Conservation (phyloP, 1,284 basidiomycete genomes). For the Cryptococcus amylolentus region DNA sequence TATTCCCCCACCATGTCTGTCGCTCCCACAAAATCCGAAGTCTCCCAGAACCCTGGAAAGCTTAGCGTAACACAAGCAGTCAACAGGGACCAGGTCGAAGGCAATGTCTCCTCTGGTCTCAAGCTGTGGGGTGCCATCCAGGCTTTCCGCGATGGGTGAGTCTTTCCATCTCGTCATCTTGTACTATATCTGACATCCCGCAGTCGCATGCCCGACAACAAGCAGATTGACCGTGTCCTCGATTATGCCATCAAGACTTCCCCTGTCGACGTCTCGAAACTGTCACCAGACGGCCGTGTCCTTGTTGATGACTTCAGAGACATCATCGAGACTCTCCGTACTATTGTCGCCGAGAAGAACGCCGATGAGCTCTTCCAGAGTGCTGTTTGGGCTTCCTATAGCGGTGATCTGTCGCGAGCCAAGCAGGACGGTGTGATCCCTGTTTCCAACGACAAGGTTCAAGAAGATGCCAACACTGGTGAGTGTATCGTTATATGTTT, state of each 20-base stretch:
- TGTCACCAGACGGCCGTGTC: conserved; percentile 71
- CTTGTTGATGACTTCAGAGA: conserved; percentile 63
- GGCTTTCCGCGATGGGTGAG: conserved; percentile 67
- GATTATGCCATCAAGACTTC: conserved; percentile 65
- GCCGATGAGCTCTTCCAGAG: conserved; percentile 83
- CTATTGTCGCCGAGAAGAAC: conserved; percentile 77
- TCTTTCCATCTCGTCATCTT: background rate
- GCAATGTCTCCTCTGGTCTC: conserved; percentile 51
- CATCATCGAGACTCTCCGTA: conserved; percentile 51
- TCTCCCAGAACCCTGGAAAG: conserved; percentile 39
- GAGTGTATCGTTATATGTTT: conserved; percentile 8
- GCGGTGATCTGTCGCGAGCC: conserved; percentile 54
- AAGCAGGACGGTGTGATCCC: conserved; percentile 54
- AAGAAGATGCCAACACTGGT: conserved; percentile 63
- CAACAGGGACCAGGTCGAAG: conserved; percentile 43
- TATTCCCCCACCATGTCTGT: conserved; percentile 18
- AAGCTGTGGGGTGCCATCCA: conserved; percentile 70
- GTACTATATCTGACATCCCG: background rate
- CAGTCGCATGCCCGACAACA: conserved; percentile 68
- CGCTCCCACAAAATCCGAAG: conserved; percentile 22
- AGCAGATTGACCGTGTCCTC: conserved; percentile 71
- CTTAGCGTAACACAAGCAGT: conserved; percentile 45
- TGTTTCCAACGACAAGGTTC: conserved; percentile 58
- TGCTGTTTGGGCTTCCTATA: conserved; percentile 70
- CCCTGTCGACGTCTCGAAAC: conserved; percentile 62